phyloP scores from a whole-genome alignment of 1,284 basidiomycete genomes.

The Erythrobasidium hasegawianum region DNA sequence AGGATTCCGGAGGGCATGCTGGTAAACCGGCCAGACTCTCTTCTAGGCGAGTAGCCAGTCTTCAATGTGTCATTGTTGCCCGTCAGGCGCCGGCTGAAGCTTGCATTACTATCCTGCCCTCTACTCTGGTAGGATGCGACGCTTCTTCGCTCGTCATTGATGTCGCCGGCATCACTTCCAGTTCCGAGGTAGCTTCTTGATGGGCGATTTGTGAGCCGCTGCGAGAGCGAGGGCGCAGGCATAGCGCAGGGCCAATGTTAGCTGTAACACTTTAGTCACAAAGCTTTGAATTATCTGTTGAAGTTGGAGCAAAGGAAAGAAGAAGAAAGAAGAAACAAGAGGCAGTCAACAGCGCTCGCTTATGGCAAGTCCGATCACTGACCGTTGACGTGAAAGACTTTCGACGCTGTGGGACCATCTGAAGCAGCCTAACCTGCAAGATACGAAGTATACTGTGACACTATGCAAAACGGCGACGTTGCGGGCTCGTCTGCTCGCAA shows the following conservation, averaged over 20 bases:
- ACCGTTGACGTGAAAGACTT: too few species aligned
- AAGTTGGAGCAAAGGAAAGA: too few species aligned
- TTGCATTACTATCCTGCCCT: slow-evolving; percentile 12
- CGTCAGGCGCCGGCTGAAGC: slow-evolving; percentile 6
- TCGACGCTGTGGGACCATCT: too few species aligned
- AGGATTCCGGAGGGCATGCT: slow-evolving; percentile 9
- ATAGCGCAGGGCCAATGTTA: slow-evolving; percentile 3
- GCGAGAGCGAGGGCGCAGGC: slow-evolving; percentile 21
- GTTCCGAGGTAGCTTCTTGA: slow-evolving; percentile 34
- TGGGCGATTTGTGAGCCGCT: slow-evolving; percentile 25
- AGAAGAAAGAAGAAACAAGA: too few species aligned
- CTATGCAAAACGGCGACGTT: background rate
- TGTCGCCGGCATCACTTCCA: slow-evolving; percentile 10
- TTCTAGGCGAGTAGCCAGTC: background rate
- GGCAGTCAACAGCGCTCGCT: too few species aligned
- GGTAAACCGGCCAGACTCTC: slow-evolving; percentile 13
- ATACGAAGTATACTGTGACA: background rate
- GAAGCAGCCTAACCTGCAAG: too few species aligned
- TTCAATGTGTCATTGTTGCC: background rate
- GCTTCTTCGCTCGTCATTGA: slow-evolving; percentile 9
- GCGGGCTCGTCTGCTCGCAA: too few species aligned
- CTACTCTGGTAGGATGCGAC: slow-evolving; percentile 25
- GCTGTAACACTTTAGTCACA: slow-evolving; percentile 3
- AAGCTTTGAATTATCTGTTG: too few species aligned
- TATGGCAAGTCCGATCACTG: too few species aligned